Evolutionary conservation across 495 filamentous ascomycete genomes (phyloP).

Genomic region (Bacidia rubella): DNA sequence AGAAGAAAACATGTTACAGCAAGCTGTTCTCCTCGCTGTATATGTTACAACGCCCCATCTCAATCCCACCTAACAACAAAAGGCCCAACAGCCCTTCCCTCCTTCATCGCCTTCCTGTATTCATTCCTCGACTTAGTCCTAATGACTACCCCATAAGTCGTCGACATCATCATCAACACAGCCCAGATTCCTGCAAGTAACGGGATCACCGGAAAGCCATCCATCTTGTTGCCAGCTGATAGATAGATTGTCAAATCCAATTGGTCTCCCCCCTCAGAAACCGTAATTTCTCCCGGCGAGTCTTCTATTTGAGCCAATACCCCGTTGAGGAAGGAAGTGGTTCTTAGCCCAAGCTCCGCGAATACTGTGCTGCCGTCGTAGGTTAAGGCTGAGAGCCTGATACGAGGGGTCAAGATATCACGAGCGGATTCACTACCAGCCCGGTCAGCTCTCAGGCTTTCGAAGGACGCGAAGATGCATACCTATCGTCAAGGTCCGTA

Average conservation of each 20-base stretch:
- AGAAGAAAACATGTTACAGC: no score
- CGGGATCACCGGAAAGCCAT: constrained; percentile 55
- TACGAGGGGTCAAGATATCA: constrained; percentile 46
- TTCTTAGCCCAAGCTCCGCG: constrained; percentile 49
- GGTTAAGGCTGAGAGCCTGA: constrained; percentile 42
- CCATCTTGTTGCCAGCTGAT: constrained; percentile 50
- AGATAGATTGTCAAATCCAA: constrained; percentile 32
- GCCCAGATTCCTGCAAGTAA: constrained; percentile 53
- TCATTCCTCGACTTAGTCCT: constrained; percentile 50
- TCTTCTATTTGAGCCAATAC: constrained; percentile 44
- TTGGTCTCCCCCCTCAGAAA: no score
- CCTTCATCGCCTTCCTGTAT: constrained; percentile 39
- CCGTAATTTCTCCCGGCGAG: no score
- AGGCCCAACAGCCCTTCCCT: background rate
- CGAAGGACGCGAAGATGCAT: background rate
- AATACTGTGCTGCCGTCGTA: constrained; percentile 31
- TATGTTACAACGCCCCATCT: no score
- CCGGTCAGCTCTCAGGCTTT: no score
- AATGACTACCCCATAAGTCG: constrained; percentile 48
- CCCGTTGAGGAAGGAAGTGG: constrained; percentile 56
- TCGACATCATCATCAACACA: constrained; percentile 36
- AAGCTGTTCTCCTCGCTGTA: no score
- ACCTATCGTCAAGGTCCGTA: constrained; percentile 15
- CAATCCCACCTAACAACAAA: constrained; percentile 2
- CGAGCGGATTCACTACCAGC: constrained; percentile 20